phyloP scores from a whole-genome alignment of 331 rosid genomes.

The Acacia pycnantha region DNA sequence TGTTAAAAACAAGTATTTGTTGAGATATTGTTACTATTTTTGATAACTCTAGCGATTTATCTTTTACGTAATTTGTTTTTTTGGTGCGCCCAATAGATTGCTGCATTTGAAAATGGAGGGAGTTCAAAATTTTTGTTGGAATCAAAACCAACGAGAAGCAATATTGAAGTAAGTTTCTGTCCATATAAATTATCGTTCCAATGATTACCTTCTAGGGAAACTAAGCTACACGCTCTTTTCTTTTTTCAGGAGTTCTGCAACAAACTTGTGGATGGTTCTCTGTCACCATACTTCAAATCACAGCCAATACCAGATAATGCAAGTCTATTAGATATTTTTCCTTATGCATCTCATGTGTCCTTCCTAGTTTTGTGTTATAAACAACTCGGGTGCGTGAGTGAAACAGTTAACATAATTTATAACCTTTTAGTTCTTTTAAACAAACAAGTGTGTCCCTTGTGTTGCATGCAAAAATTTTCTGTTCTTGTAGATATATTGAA shows the following conservation, averaged over 20 bases:
- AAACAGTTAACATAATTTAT: neutral
- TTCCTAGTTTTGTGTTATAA: neutral
- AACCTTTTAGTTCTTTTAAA: conserved; percentile 3
- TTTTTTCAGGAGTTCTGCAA: conserved; percentile 70
- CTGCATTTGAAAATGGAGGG: conserved; percentile 69
- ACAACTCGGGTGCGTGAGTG: conserved; percentile 9
- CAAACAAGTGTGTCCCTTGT: conserved; percentile 4
- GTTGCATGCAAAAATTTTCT: conserved; percentile 6
- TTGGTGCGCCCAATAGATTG: conserved; percentile 48
- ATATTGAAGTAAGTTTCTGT: conserved; percentile 59
- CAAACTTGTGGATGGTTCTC: conserved; percentile 63
- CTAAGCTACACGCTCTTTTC: conserved; percentile 12
- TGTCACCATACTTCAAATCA: conserved; percentile 76
- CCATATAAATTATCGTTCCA: conserved; percentile 2
- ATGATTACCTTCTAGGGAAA: conserved; percentile 4
- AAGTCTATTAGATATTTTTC: conserved; percentile 37
- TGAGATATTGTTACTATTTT: conserved; percentile 1
- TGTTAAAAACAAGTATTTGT: conserved; percentile 15
- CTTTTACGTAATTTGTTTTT: conserved; percentile 30
- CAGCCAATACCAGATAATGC: conserved; percentile 86
- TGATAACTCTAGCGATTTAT: neutral
- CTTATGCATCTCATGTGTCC: neutral
- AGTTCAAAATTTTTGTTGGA: conserved; percentile 84
- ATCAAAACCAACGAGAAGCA: conserved; percentile 61
- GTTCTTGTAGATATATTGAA: neutral